Evolutionary conservation across 495 filamentous ascomycete genomes (phyloP).

Genomic region (Neurospora sp.): DNA sequence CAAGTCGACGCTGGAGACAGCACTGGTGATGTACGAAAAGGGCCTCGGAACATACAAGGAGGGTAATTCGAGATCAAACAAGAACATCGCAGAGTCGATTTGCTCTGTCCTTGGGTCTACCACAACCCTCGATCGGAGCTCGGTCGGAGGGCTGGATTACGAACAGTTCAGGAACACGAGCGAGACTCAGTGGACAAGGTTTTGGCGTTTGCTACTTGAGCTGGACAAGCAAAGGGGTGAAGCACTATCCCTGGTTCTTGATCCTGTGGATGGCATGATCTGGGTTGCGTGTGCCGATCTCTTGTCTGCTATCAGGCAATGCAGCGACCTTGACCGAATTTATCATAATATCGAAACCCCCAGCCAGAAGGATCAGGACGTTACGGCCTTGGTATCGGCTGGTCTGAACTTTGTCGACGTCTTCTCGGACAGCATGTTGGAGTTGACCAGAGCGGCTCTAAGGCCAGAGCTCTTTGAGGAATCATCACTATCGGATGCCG

Average conservation of each 20-base stretch:
- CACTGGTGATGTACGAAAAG: constrained; percentile 62
- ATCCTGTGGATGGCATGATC: constrained; percentile 57
- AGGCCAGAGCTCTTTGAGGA: constrained; percentile 62
- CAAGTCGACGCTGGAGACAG: constrained; percentile 68
- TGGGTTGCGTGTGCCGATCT: constrained; percentile 77
- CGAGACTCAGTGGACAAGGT: constrained; percentile 79
- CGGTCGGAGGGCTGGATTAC: constrained; percentile 60
- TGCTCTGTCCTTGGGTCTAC: constrained; percentile 58
- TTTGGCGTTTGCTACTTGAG: constrained; percentile 75
- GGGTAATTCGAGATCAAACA: constrained; percentile 30
- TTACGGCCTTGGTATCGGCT: constrained; percentile 44
- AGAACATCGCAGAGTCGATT: constrained; percentile 53
- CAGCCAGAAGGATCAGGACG: constrained; percentile 23
- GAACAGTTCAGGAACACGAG: constrained; percentile 57
- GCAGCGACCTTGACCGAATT: constrained; percentile 65
- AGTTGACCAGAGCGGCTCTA: constrained; percentile 49
- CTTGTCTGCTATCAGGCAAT: constrained; percentile 66
- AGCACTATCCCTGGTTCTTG: constrained; percentile 63
- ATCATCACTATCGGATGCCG: constrained; percentile 50
- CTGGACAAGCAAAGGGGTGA: constrained; percentile 79
- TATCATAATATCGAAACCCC: constrained; percentile 41
- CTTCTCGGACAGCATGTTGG: constrained; percentile 53
- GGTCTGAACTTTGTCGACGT: constrained; percentile 48
- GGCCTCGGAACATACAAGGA: constrained; percentile 38
- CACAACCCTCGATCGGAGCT: constrained; percentile 47